phyloP scores from a whole-genome alignment of 768 basidiomycete genomes.

The Mycena maculata region DNA sequence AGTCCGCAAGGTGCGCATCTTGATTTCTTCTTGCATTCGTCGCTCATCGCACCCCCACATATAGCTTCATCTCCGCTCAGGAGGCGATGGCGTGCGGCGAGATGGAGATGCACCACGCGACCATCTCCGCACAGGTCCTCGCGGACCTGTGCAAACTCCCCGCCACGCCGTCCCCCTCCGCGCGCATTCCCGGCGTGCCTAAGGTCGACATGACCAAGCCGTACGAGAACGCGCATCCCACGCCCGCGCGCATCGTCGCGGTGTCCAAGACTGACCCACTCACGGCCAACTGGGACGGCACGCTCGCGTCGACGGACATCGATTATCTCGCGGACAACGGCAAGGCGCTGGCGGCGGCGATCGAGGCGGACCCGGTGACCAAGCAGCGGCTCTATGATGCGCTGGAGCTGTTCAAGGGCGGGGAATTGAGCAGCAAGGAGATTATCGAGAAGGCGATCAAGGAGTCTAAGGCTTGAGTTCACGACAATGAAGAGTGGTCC shows the following conservation, averaged over 20 bases:
- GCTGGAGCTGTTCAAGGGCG: slow-evolving; percentile 48
- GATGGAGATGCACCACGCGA: slow-evolving; percentile 33
- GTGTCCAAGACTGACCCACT: slow-evolving; percentile 25
- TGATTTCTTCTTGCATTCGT: too few relatives aligned
- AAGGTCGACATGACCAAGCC: slow-evolving; percentile 22
- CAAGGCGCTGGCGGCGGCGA: slow-evolving; percentile 41
- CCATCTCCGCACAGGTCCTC: slow-evolving; percentile 24
- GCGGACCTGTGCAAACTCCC: slow-evolving; percentile 21
- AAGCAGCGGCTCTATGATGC: slow-evolving; percentile 51
- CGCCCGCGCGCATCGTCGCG: slow-evolving; percentile 25
- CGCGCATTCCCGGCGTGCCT: slow-evolving; percentile 29
- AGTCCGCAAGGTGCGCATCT: slow-evolving; percentile 22
- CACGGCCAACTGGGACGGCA: not conserved
- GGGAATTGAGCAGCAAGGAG: slow-evolving; percentile 38
- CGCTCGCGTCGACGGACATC: too few relatives aligned
- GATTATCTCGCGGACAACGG: slow-evolving; percentile 47
- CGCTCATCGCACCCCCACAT: too few relatives aligned
- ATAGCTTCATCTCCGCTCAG: slow-evolving; percentile 38
- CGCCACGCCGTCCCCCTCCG: slow-evolving; percentile 14
- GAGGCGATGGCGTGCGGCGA: too few relatives aligned
- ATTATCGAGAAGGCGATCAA: slow-evolving; percentile 1
- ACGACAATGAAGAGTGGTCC: too few relatives aligned
- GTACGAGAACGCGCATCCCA: slow-evolving; percentile 3
- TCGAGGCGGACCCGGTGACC: slow-evolving; percentile 46
- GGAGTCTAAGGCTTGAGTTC: not conserved